Conservation (phyloP, 2,329 filamentous ascomycete genomes). For the Penicillium polonicum region DNA sequence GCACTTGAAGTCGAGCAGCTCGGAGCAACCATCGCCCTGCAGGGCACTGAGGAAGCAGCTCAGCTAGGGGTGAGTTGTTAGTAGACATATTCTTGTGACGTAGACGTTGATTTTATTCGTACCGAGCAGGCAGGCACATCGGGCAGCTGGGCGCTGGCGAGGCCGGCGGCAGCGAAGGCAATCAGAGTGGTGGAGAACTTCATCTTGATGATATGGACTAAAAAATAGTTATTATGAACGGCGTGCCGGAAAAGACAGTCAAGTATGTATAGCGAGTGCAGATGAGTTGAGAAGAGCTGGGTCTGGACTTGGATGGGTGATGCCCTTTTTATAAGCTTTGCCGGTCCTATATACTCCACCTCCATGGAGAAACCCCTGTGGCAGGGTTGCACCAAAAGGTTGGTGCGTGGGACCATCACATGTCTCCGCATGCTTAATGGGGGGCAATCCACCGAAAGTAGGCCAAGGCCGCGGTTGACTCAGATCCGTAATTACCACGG, state of each 20-base stretch:
- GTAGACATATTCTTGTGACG: background rate
- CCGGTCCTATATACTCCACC: background rate
- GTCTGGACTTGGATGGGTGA: constrained; percentile 9
- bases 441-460: constrained; percentile 6
- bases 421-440: constrained; percentile 12
- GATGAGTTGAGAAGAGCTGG: constrained; percentile 8
- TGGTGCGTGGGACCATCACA: constrained; percentile 12
- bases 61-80: constrained; percentile 35
- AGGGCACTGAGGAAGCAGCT: constrained; percentile 48
- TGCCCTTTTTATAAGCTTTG: constrained; percentile 26
- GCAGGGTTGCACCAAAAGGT: constrained; percentile 13
- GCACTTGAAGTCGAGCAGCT: constrained; percentile 50
- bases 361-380: background rate
- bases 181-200: constrained; percentile 33
- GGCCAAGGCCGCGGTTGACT: constrained; percentile 20
- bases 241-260: constrained; percentile 25
- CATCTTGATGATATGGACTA: constrained; percentile 29
- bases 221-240: background rate
- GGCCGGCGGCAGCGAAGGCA: constrained; percentile 44
- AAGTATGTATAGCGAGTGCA: constrained; percentile 17
- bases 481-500: constrained; percentile 10
- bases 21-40: constrained; percentile 45
- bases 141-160: constrained; percentile 48
- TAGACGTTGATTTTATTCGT: constrained; percentile 17
- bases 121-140: constrained; percentile 50